Conservation (phyloP, 2,329 filamentous ascomycete species). For the Colletotrichum chlorophyti region DNA sequence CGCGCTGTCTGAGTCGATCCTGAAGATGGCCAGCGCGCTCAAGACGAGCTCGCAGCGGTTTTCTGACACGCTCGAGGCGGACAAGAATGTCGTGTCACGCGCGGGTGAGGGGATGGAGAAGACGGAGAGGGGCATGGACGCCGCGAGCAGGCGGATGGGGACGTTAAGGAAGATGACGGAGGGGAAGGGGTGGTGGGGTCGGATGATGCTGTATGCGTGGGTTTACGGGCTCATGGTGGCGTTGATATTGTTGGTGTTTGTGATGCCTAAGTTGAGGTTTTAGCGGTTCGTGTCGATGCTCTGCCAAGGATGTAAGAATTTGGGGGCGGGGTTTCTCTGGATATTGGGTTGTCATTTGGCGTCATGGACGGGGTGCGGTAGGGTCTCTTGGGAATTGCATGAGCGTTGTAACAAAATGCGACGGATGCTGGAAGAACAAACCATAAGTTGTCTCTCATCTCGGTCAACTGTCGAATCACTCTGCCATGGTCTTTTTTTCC, state of each 20-base stretch:
- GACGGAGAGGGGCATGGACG: slow-evolving; percentile 78
- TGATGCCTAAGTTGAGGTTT: slow-evolving; percentile 87
- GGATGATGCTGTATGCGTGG: slow-evolving; percentile 83
- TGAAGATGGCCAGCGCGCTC: slow-evolving; percentile 78
- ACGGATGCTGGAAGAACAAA: no score
- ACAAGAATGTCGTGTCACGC: slow-evolving; percentile 74
- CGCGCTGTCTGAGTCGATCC: slow-evolving; percentile 78
- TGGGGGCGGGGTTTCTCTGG: not conserved
- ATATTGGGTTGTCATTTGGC: not conserved
- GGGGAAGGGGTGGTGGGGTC: slow-evolving; percentile 85
- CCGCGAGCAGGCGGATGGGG: slow-evolving; percentile 79
- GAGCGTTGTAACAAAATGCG: slow-evolving; percentile 5
- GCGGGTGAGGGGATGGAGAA: slow-evolving; percentile 79
- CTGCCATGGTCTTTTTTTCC: no score
- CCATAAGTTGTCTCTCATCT: no score
- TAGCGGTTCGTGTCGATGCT: no score
- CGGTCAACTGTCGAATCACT: no score
- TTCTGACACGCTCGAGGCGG: slow-evolving; percentile 71
- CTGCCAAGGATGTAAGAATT: not conserved
- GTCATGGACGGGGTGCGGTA: not conserved
- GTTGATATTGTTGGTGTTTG: slow-evolving; percentile 80
- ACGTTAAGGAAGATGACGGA: slow-evolving; percentile 81
- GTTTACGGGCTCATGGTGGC: slow-evolving; percentile 84
- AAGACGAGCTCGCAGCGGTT: slow-evolving; percentile 79
- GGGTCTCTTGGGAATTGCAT: not conserved